Evolutionary conservation across 1,284 basidiomycete genomes (phyloP), one percentile per base, ranked within the genome.

Genomic region (Entoloma clypeatum): DNA sequence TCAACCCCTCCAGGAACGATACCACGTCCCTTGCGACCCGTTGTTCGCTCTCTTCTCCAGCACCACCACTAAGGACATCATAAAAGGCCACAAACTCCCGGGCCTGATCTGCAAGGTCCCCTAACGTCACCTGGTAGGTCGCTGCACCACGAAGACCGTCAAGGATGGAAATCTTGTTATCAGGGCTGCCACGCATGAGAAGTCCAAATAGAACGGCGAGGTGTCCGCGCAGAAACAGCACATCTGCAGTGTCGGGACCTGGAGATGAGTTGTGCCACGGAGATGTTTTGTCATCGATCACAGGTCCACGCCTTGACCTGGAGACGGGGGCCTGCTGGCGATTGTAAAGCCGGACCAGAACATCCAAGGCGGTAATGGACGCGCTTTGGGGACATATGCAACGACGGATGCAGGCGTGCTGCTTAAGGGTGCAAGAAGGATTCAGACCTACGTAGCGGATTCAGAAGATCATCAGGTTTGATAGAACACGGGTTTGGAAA

Each of bases 181-280:
- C 50, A 3, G 55, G 40, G 27, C 62, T 68, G 26, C 65, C 63
- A 30, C 67, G 68, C 61, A 84, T 77, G 35, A 87, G 69, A n/a
- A 88, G 61, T 3, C 83, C 85, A 36, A 88, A 71, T 5, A 88
- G 69, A 3, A 88, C 74, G 0, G 85, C 76, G 10, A 85, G 72
- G 53, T 87, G 85, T 0, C 81, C 81, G 14, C 74, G 73, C 13
- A 84, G 67, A 52, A 82, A 81, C 9, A 60, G 64, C 17, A 56
- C 59, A 37, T 67, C 67, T n/a, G 62, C 59, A 11, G 47, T 33
- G 19, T 47, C 43, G 14, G 24, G 18, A 7, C 36, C 41, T 22
- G 23, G 24, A 14, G n/a, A 19, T 19, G 17, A 35, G 25, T 17
- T 14, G 19, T 16, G 41, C 18, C 7, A 28, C 14, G 8, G 44